Evolutionary conservation across 2,329 filamentous ascomycete genomes (phyloP).

Genomic region (Ceratocystis cacaofunesta): DNA sequence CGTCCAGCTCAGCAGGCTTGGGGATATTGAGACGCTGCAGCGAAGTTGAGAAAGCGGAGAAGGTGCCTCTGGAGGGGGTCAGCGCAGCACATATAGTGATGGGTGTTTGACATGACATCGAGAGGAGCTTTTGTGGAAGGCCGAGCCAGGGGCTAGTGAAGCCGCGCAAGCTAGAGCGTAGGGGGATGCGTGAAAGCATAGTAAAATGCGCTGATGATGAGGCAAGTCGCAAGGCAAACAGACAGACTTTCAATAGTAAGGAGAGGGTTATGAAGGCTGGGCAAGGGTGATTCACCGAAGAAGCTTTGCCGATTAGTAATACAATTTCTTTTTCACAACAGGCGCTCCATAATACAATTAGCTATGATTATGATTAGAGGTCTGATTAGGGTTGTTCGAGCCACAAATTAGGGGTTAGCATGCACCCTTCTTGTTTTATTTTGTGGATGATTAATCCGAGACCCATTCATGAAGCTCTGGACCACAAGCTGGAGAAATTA

Average conservation of each 20-base stretch:
- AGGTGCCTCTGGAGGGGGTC: constrained; percentile 2
- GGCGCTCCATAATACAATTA: no score
- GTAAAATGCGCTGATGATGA: not conserved
- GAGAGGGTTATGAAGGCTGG: not conserved
- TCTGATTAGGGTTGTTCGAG: no score
- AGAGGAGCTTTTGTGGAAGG: not conserved
- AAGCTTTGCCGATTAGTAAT: no score
- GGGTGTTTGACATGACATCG: not conserved
- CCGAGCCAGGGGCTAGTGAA: not conserved
- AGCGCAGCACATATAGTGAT: constrained; percentile 12
- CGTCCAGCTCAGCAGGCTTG: constrained; percentile 37
- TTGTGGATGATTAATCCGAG: no score
- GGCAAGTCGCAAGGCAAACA: not conserved
- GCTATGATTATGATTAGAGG: no score
- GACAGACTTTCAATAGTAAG: not conserved
- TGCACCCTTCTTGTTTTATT: no score
- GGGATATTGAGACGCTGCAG: constrained; percentile 23
- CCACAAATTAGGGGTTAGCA: no score
- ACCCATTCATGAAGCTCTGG: no score
- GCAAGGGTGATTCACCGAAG: no score
- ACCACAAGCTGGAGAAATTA: no score
- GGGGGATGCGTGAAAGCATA: not conserved
- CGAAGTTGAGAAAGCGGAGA: constrained; percentile 21
- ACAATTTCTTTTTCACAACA: no score
- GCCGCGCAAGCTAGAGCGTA: not conserved